Evolutionary conservation across 2,329 filamentous ascomycete species (phyloP).

Genomic region (Aspergillus amoenus): DNA sequence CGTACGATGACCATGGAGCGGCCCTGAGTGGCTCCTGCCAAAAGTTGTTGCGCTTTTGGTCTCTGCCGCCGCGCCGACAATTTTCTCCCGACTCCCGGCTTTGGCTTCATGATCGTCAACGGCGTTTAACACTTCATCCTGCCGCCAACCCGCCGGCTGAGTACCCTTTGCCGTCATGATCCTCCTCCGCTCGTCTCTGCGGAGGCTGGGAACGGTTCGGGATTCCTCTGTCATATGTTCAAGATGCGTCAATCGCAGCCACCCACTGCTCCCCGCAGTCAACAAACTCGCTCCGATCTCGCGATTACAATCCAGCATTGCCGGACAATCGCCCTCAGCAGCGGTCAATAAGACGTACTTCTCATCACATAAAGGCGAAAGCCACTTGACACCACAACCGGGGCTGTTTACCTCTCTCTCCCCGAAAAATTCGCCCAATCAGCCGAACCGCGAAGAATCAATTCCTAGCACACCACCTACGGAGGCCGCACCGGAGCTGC

Average conservation of each 20-base stretch:
- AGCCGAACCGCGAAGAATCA: constrained; percentile 14
- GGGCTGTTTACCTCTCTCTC: constrained; percentile 29
- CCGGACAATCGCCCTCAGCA: constrained; percentile 26
- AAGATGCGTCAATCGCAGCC: constrained; percentile 31
- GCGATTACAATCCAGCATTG: constrained; percentile 29
- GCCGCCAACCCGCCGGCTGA: not conserved
- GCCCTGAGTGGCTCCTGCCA: constrained; percentile 1
- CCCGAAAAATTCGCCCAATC: constrained; percentile 20
- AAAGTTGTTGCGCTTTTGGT: constrained; percentile 28
- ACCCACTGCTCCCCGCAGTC: constrained; percentile 19
- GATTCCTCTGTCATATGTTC: constrained; percentile 34
- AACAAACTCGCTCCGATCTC: constrained; percentile 35
- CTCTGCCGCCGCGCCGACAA: constrained; percentile 26
- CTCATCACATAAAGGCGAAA: constrained; percentile 33
- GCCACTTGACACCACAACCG: constrained; percentile 19
- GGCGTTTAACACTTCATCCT: not conserved
- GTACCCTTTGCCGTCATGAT: constrained; percentile 30
- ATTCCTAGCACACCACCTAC: constrained; percentile 20
- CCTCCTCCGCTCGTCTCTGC: constrained; percentile 36
- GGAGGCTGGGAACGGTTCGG: constrained; percentile 32
- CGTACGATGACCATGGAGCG: not conserved
- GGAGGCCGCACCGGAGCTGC: constrained; percentile 32
- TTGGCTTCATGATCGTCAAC: not conserved
- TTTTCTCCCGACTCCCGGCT: constrained; percentile 19
- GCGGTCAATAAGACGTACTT: constrained; percentile 41